Percentiles rank a stretch among this genome's conserved stretches.
Conservation (phyloP, 2,329 filamentous ascomycete species). For the Bipolaris oryzae region DNA sequence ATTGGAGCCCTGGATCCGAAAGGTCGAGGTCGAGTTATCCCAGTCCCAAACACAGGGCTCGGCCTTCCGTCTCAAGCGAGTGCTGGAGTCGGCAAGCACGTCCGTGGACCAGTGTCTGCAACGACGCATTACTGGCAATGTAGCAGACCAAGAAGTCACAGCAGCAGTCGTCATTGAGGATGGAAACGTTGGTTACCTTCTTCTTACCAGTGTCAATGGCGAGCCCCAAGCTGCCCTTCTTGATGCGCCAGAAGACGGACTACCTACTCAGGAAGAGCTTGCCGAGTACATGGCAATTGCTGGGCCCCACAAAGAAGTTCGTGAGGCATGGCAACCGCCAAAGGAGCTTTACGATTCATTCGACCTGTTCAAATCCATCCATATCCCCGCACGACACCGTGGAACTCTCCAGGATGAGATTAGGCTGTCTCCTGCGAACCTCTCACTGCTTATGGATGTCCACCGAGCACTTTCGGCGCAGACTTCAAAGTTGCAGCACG, state of each 20-base stretch:
- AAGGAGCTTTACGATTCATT: conserved; percentile 65
- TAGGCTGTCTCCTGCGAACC: conserved; percentile 70
- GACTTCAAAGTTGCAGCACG: conserved; percentile 70
- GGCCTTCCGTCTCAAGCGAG: conserved; percentile 61
- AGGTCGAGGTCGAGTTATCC: conserved; percentile 63
- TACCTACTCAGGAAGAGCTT: conserved; percentile 37
- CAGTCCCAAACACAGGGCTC: conserved; percentile 58
- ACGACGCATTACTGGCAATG: conserved; percentile 29
- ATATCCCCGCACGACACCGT: conserved; percentile 66
- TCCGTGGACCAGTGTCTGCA: conserved; percentile 56
- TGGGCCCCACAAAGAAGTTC: conserved; percentile 56
- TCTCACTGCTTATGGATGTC: conserved; percentile 73
- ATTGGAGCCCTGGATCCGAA: conserved; percentile 61
- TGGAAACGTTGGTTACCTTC: conserved; percentile 62
- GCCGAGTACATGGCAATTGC: conserved; percentile 29
- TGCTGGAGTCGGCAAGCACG: conserved; percentile 60
- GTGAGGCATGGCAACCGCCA: conserved; percentile 69
- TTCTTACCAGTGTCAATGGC: conserved; percentile 57
- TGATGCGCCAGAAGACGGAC: conserved; percentile 53
- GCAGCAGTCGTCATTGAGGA: conserved; percentile 61
- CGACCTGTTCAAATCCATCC: conserved; percentile 62
- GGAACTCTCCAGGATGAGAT: conserved; percentile 70
- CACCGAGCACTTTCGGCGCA: conserved; percentile 74
- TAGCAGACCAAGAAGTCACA: conserved; percentile 46
- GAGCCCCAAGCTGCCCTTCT: conserved; percentile 59